Conservation (phyloP, 371 early-diverging fungal genomes). For the Gilbertella persicaria region DNA sequence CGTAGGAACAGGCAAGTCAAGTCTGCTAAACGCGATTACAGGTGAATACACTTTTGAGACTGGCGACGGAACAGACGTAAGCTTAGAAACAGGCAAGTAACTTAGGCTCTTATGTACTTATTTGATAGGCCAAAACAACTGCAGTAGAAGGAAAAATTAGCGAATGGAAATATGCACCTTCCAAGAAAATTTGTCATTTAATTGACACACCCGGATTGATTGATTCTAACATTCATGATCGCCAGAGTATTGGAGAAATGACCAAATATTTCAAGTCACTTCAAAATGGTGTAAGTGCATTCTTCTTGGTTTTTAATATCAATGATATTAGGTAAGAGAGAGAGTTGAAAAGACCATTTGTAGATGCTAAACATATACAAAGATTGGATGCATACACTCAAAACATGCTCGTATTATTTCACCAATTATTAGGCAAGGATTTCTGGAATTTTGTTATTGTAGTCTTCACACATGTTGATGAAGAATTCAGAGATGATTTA, state of each 20-base stretch:
- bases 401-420: slow-evolving; percentile 60
- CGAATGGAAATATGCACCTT: slow-evolving; percentile 41
- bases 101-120: not conserved
- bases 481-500: slow-evolving; percentile 55
- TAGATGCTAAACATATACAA: not conserved
- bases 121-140: slow-evolving; percentile 18
- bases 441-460: slow-evolving; percentile 67
- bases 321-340: slow-evolving; percentile 44
- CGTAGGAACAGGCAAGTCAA: slow-evolving; percentile 53
- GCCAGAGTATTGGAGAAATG: slow-evolving; percentile 56
- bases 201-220: slow-evolving; percentile 61
- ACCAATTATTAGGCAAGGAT: slow-evolving; percentile 56
- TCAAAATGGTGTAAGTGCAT: slow-evolving; percentile 61
- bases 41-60: slow-evolving; percentile 45
- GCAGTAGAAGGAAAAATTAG: slow-evolving; percentile 30
- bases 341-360: not conserved
- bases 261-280: slow-evolving; percentile 59
- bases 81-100: not conserved
- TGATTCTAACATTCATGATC: slow-evolving; percentile 54
- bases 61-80: slow-evolving; percentile 39
- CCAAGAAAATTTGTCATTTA: slow-evolving; percentile 33
- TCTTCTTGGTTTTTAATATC: slow-evolving; percentile 61
- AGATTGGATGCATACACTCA: slow-evolving; percentile 65
- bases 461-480: slow-evolving; percentile 66
- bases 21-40: slow-evolving; percentile 48